Base-by-base conservation (phyloP, 768 basidiomycete species). In the Suillus plorans region DNA sequence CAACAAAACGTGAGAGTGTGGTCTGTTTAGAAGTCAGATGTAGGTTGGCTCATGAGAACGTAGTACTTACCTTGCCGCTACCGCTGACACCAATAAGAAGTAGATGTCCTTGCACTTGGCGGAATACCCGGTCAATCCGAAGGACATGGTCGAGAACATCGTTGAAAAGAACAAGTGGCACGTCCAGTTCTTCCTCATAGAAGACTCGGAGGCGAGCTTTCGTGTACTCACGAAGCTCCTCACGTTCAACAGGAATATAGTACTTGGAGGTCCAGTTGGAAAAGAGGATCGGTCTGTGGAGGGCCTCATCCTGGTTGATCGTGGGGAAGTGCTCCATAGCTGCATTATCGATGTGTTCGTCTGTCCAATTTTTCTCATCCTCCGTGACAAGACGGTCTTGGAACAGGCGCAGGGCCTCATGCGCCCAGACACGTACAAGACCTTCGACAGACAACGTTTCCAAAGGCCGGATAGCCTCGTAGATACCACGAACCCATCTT, bases 261-360 rank as follows among this genome's bases (percentile, higher is more conserved):
- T 98, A 80, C 79, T 96, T 95, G 12, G 97, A 96, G 1, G 97
- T 98, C 97, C 97, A 99, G 76, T 99, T 99, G 25, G 97, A 99
- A 84, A 95, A 99, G 44, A 99, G 80, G 69, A 99, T 95, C 0
- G 97, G 97, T 18, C 97, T 87, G 39, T 69, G 77, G 34, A 99
- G 84, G 1, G 97, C 95, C 72, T 97, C 95, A 31, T 90, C 88
- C 49, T 84, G 84, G 73, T 93, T 88, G 76, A 97, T 91, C 3
- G 92, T 95, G 0, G 95, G 96, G 89, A 99, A 99, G 76, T 97
- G 89, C 66, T 89, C 84, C 81, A 90, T 81, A 0, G 97, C 97
- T 22, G 86, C 86, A 28, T 81, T 70, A 74, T 99, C 95, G 66
- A 99, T 91, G 69, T 89, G 85, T 66, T 95, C 92, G 72, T 99